phyloP scores from a whole-genome alignment of 345 rosid genomes.

The Brassica cretica region DNA sequence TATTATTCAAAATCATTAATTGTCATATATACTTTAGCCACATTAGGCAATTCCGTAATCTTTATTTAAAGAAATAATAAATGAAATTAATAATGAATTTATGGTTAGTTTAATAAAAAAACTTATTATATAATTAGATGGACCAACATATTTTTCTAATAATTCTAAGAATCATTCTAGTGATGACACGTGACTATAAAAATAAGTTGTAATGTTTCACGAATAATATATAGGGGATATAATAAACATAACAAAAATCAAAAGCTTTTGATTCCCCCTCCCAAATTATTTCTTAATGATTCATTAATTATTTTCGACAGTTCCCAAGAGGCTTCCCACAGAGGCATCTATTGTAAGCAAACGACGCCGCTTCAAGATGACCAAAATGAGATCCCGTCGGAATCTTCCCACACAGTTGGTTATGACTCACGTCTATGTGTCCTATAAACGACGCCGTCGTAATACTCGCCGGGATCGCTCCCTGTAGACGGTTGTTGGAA shows the following conservation, averaged over 20 bases:
- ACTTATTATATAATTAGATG: too few relatives aligned
- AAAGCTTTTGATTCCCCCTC: neutral
- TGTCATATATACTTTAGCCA: too few relatives aligned
- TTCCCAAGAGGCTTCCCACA: constrained; percentile 78
- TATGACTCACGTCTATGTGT: constrained; percentile 78
- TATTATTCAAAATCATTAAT: too few relatives aligned
- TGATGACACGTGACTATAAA: too few relatives aligned
- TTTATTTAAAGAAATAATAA: too few relatives aligned
- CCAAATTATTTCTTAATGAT: neutral
- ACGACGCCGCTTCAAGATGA: constrained; percentile 63
- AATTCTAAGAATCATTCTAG: too few relatives aligned
- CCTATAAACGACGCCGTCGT: constrained; percentile 61
- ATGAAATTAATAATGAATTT: too few relatives aligned
- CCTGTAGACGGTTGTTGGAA: constrained; percentile 64
- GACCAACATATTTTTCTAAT: too few relatives aligned
- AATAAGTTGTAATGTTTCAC: too few relatives aligned
- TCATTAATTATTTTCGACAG: constrained; percentile 38
- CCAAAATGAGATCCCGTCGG: constrained; percentile 75
- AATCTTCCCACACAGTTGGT: constrained; percentile 78
- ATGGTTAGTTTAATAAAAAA: too few relatives aligned
- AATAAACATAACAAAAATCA: neutral
- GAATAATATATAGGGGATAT: too few relatives aligned
- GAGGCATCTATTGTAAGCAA: constrained; percentile 62
- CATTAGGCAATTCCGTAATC: too few relatives aligned
- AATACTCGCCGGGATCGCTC: constrained; percentile 59